These are phyloP conservation scores for Tylopilus felleus DNA, from an alignment of 768 basidiomycete genomes.

Conservation along the genomic window DNA sequence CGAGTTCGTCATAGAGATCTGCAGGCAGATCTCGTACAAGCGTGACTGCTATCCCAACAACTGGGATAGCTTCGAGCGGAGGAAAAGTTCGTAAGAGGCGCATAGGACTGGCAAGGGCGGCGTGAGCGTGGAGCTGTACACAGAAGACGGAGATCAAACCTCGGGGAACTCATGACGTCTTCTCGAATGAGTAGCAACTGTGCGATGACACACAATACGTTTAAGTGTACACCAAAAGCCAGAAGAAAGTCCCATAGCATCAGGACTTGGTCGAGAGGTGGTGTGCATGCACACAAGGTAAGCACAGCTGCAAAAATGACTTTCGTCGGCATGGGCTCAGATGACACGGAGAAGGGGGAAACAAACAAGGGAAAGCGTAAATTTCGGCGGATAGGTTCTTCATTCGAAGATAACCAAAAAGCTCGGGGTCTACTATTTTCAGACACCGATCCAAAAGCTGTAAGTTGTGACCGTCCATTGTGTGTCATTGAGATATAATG, in stretches of 20 bases:
- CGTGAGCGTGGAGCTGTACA: not conserved
- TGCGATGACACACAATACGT: slow-evolving; percentile 95
- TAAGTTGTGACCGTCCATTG: not conserved
- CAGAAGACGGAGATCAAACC: slow-evolving; percentile 46
- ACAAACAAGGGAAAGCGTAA: slow-evolving; percentile 94
- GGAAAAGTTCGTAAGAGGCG: slow-evolving; percentile 91
- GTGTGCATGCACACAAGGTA: slow-evolving; percentile 95
- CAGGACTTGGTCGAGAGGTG: slow-evolving; percentile 91
- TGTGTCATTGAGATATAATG: not conserved
- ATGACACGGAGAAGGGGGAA: not conserved
- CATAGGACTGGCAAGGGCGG: slow-evolving; percentile 68
- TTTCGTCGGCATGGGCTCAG: not conserved
- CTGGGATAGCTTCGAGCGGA: slow-evolving; percentile 78
- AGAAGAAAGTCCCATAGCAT: slow-evolving; percentile 97
- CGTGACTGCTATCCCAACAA: slow-evolving; percentile 91
- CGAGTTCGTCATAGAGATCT: slow-evolving; percentile 85
- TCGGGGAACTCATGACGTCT: slow-evolving; percentile 82
- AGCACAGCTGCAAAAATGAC: slow-evolving; percentile 62
- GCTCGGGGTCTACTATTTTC: slow-evolving; percentile 84
- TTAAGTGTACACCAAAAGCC: slow-evolving; percentile 94
- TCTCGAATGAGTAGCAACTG: slow-evolving; percentile 88
- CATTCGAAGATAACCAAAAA: slow-evolving; percentile 75
- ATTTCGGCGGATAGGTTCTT: slow-evolving; percentile 95
- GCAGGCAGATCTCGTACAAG: slow-evolving; percentile 88
- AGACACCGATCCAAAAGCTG: slow-evolving; percentile 93